phyloP scores from a whole-genome alignment of 2,329 filamentous ascomycete species.

The Sporothrix pallida region DNA sequence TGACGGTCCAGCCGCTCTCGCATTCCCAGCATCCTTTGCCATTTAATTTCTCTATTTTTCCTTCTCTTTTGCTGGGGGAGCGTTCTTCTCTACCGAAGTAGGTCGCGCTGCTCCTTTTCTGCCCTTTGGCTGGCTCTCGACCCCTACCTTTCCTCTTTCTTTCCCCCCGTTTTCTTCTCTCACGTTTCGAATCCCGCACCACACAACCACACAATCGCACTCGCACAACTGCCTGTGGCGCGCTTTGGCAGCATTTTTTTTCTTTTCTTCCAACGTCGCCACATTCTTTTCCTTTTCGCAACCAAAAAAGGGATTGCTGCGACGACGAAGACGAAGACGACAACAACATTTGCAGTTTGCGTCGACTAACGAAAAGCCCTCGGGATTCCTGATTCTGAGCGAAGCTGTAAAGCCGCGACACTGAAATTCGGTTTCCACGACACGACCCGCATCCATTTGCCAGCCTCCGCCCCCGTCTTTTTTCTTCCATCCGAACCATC shows the following conservation, averaged over 20 bases:
- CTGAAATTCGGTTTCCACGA: not conserved
- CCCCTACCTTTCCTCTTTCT: conserved; percentile 25
- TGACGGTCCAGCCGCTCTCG: not conserved
- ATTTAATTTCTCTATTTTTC: not conserved
- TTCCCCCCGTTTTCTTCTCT: conserved; percentile 29
- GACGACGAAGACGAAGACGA: not conserved
- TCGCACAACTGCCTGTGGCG: conserved; percentile 29
- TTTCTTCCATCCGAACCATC: not conserved
- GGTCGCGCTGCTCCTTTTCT: conserved; percentile 30
- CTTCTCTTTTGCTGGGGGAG: not conserved
- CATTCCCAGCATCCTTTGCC: not conserved
- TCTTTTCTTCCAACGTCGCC: conserved; percentile 25
- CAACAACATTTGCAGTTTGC: not conserved
- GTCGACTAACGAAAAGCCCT: conserved; percentile 11
- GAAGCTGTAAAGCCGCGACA: conserved; percentile 20
- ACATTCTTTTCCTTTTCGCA: conserved; percentile 21
- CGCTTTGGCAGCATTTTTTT: conserved; percentile 29
- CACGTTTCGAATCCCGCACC: conserved; percentile 35
- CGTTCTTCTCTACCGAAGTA: conserved; percentile 17
- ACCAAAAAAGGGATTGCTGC: not conserved
- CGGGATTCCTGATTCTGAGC: not conserved
- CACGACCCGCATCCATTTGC: conserved; percentile 10
- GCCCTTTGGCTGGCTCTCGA: conserved; percentile 23
- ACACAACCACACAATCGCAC: conserved; percentile 13
- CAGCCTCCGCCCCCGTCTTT: not conserved